Percentiles rank a stretch among this genome's conserved stretches.
Evolutionary conservation across 495 filamentous ascomycete species (phyloP).

Genomic region (Chaetomium tenue): DNA sequence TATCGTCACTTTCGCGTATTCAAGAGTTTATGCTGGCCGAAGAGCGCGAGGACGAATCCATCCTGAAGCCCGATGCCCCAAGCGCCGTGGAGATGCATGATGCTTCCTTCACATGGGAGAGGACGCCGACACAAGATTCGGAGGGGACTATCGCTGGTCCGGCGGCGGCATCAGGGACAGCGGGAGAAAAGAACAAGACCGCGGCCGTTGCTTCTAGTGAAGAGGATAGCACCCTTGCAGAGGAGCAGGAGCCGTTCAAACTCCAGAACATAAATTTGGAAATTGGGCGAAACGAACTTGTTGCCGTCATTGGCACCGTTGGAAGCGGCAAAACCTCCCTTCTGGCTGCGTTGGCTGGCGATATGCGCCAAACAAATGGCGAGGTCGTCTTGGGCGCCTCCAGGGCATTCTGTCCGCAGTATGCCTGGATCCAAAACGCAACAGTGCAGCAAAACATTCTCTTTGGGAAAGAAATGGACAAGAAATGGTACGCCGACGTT

Average conservation of each 20-base stretch:
- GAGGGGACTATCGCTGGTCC: slow-evolving; percentile 42
- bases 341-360: slow-evolving; percentile 84
- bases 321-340: slow-evolving; percentile 92
- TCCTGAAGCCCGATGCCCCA: slow-evolving; percentile 58
- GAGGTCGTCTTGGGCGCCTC: slow-evolving; percentile 70
- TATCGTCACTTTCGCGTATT: slow-evolving; percentile 76
- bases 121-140: slow-evolving; percentile 61
- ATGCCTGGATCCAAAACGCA: slow-evolving; percentile 95
- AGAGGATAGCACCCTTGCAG: slow-evolving; percentile 53
- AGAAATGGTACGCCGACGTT: slow-evolving; percentile 61
- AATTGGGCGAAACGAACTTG: slow-evolving; percentile 75
- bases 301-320: slow-evolving; percentile 89
- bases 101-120: slow-evolving; percentile 93
- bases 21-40: slow-evolving; percentile 84
- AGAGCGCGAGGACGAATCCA: slow-evolving; percentile 73
- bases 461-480: slow-evolving; percentile 77
- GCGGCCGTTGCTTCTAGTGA: slow-evolving; percentile 39
- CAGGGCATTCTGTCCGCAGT: slow-evolving; percentile 89
- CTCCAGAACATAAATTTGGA: slow-evolving; percentile 70
- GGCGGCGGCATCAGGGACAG: slow-evolving; percentile 35
- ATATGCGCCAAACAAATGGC: slow-evolving; percentile 84
- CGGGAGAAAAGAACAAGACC: slow-evolving; percentile 46
- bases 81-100: slow-evolving; percentile 69
- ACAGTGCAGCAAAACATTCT: slow-evolving; percentile 84
- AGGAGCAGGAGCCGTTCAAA: slow-evolving; percentile 73